phyloP scores from a whole-genome alignment of 257 asterid species.

The Solanum medicagineum region DNA sequence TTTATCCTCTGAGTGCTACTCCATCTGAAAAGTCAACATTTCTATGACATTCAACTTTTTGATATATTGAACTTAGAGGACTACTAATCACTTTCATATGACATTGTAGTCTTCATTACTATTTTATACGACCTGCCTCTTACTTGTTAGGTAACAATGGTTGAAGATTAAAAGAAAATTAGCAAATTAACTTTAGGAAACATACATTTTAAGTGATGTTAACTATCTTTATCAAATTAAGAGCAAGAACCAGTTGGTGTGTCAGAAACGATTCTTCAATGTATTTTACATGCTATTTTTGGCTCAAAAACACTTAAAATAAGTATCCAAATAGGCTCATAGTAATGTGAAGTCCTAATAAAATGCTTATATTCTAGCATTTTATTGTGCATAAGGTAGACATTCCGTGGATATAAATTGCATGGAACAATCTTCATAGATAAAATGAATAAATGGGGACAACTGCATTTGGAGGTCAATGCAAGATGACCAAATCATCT shows the following conservation, averaged over 20 bases:
- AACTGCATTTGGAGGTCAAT: not conserved
- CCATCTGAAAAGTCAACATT: not conserved
- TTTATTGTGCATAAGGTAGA: not conserved
- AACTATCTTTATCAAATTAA: not conserved
- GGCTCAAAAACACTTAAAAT: not conserved
- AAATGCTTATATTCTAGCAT: not conserved
- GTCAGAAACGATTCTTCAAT: not conserved
- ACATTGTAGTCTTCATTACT: not conserved
- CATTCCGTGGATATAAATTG: not conserved
- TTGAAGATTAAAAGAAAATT: not conserved
- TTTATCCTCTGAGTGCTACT: not conserved
- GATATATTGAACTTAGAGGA: not conserved
- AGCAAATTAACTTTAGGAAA: not conserved
- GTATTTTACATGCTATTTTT: not conserved
- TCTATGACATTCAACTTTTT: not conserved
- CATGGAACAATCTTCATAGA: not conserved
- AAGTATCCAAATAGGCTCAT: not conserved
- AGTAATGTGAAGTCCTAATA: not conserved
- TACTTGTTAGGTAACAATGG: not conserved
- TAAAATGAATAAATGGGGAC: not conserved
- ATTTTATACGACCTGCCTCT: not conserved
- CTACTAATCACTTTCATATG: not conserved
- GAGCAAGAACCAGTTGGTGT: not conserved
- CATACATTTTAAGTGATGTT: not conserved
- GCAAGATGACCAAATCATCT: not conserved